Base-by-base conservation (phyloP, 139 green algal species). In the Coccomyxa sp. region DNA sequence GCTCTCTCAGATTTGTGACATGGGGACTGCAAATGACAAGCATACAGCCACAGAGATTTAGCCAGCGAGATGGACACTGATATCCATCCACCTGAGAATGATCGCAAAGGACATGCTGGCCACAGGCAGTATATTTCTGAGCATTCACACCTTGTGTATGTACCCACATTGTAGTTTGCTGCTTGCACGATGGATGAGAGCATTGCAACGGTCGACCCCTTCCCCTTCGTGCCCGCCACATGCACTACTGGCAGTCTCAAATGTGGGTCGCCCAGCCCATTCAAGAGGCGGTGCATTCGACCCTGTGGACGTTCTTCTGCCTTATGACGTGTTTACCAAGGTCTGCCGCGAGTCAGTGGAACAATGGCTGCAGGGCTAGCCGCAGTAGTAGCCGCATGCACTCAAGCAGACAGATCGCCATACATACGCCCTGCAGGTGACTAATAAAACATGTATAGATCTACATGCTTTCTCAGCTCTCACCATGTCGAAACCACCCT, bases 151-250 rank as follows among this genome's bases (percentile, higher is more conserved):
- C 88, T 95, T 60, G 92, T 97, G 87, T 98, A 98, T 0, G 80
- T 67, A 15, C 95, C 95, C 0, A 93, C 89, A 0, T 60, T 85
- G 68, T 93, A 91, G 0, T 92, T 93, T 13, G 90, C 89, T 10
- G 87, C 67, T 0, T 82, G 71, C n/a, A 98, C 83, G 17, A 94
- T 90, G n/a, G 51, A 58, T 1, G 88, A 80, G 17, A 98, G 83
- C 76, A 98, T 82, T 21, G 91, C 80, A 0, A 86, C 89, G 12
- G 89, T 92, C 74, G 93, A 97, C 23, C 95, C 95, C 81, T 98
- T 98, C 84, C 95, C 95, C 84, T 98, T 98, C 77, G 91, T 98
- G 58, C 95, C 95, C 10, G 93, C 94, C 13, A 98, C 86, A 81
- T 98, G 95, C 11, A 96, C 87, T 1, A 88, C 90, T 17, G 80